Evolutionary conservation across 148 eudicot species (phyloP), one percentile per base, ranked within the genome.

Genomic region (Cornus suecica): DNA sequence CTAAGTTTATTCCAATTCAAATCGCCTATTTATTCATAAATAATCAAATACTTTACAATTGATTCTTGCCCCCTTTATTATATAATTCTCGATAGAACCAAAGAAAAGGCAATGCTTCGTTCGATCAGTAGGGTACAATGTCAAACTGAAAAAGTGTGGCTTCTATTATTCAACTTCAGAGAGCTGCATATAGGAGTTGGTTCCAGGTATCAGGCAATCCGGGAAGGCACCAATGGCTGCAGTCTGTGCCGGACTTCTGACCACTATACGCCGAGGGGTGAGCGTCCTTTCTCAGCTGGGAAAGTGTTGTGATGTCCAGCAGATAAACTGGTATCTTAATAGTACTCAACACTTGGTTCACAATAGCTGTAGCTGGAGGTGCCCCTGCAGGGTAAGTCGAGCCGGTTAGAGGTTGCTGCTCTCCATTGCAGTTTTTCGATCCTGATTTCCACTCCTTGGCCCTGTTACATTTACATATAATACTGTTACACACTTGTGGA

Each of bases 141-240:
- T n/a, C n/a, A n/a, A 32, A 32, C 2, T 32, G 34, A 32, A 32
- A 32, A 32, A 32, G 3, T 2, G 34, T 32, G 2, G 34, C 34
- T 32, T 32, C 3, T 32, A 32, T 32, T 32, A 2, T 32, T 32
- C 34, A 32, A 37, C 42, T 58, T 58, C 62, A 58, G 37, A 83
- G 74, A 62, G 83, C 71, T 7, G 80, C 87, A 68, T 80, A 80
- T 16, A 88, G 71, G 51, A 88, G 77, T 45, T 80, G 76, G 68
- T 86, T 88, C 91, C 91, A 88, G 18, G 91, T 88, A 74, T 88
- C 92, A 1, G 85, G 85, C 32, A 88, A 78, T 10, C 92, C 92
- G 42, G 89, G 83, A 31, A 88, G 71, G 62, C 89, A 84, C 89
- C 92, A 88, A 67, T 89, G 92, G 67, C 85, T 89, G 79, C 90